Base-by-base conservation (phyloP, 768 basidiomycete species). In the Dendrothele bispora region DNA sequence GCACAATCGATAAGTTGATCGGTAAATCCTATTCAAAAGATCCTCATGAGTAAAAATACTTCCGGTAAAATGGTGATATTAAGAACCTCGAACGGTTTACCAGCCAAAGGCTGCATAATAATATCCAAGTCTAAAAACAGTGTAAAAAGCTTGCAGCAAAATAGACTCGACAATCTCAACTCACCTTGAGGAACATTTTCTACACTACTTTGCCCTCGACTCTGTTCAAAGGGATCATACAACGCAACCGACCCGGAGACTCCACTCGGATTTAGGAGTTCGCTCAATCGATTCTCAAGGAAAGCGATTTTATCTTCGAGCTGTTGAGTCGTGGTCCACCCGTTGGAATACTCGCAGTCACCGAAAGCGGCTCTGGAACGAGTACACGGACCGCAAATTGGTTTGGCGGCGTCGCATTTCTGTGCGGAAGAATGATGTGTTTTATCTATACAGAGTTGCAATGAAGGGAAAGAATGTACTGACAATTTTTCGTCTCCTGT, bases 291-390 rank as follows among this genome's bases (percentile, higher is more conserved):
- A 11, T 62, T 56, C 51, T 64, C 64, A 11, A 77, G 53, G 11
- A 64, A 63, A 0, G 61, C 52, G 11, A 77, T 53, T 3, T 73
- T 61, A 12, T 71, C 68, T 50, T 77, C 73, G 7, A 77, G 54
- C 2, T 61, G 55, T 37, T 72, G 51, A 0, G 65, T 70, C 12
- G 58, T 60, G 1, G 75, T 63, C 20, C 70, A 69, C 5, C 64
- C 66, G n/a, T 58, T 60, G 0, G 68, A 66, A 48, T 77, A 77
- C 58, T 77, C 74, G 47, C 75, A 77, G 39, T 77, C 75, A 5
- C 69, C 72, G 5, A 43, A n/a, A n/a, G n/a, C 51, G 14, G 68
- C 57, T 34, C 69, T 64, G 0, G 66, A 64, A 5, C 70, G 58
- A 18, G 58, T 51, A 48, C 75, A 77, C 40, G 67, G 75, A 5